Evolutionary conservation across 345 rosid genomes (phyloP).

Genomic region (Murraya paniculata): DNA sequence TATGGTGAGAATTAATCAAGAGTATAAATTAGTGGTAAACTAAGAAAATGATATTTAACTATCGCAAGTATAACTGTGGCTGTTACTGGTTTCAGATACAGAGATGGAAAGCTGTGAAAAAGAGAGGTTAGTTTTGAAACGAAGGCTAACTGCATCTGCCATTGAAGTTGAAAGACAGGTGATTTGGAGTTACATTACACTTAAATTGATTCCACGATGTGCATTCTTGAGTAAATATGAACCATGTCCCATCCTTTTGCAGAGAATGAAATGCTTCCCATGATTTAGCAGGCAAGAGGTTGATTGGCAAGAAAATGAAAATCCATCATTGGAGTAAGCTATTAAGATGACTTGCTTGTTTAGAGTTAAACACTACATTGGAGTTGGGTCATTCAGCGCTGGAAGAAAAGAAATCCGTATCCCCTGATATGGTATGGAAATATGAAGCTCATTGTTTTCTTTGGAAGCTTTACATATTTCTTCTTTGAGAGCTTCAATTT

Average conservation of each 20-base stretch:
- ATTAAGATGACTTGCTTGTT: neutral
- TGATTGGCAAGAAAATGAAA: conserved; percentile 11
- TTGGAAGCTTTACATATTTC: neutral
- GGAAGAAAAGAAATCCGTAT: neutral
- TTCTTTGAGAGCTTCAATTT: neutral
- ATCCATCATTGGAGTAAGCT: conserved; percentile 4
- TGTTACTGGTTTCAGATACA: conserved; percentile 45
- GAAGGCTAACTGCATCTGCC: conserved; percentile 76
- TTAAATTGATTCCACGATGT: conserved; percentile 17
- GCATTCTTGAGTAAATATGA: neutral
- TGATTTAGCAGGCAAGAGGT: conserved; percentile 32
- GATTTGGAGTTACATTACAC: conserved; percentile 15
- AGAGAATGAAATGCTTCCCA: conserved; percentile 98
- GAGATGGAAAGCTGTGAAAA: conserved; percentile 69
- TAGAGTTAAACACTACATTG: neutral
- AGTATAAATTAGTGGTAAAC: neutral
- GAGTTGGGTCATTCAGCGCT: neutral
- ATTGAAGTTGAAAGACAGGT: conserved; percentile 96
- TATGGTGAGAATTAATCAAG: neutral
- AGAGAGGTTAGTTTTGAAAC: conserved; percentile 57
- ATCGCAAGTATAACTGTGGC: conserved; percentile 1
- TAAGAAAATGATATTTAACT: neutral
- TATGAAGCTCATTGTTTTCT: neutral
- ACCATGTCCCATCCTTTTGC: conserved; percentile 36
- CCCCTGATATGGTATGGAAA: neutral